These are phyloP conservation scores for Carex scoparia DNA, from an alignment of 176 grass and related monocot species.

Conservation along the genomic window DNA sequence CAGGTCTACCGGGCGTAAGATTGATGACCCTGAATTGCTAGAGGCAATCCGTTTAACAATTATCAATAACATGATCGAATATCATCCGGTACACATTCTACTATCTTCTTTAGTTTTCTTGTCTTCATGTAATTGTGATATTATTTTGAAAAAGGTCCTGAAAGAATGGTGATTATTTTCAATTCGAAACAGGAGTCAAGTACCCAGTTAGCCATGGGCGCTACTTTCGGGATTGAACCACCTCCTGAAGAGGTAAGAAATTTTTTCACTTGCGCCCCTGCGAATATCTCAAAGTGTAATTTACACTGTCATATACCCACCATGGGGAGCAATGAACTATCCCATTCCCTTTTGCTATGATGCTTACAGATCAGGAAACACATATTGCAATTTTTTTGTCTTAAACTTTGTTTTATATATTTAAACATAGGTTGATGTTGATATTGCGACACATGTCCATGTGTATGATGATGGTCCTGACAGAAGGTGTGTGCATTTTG, in stretches of 20 bases:
- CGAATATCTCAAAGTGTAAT: not conserved
- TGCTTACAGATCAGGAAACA: not conserved
- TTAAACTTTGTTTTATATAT: not conserved
- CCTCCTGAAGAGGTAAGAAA: slow-evolving; percentile 50
- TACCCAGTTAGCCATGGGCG: slow-evolving; percentile 89
- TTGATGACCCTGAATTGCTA: slow-evolving; percentile 87
- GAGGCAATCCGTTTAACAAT: slow-evolving; percentile 92
- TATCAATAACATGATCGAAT: slow-evolving; percentile 90
- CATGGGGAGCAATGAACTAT: not conserved
- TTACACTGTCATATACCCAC: slow-evolving; percentile 8
- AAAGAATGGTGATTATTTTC: slow-evolving; percentile 23
- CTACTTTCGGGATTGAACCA: slow-evolving; percentile 80
- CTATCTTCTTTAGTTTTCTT: slow-evolving; percentile 11
- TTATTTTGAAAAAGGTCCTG: not conserved
- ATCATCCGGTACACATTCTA: slow-evolving; percentile 74
- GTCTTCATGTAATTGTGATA: slow-evolving; percentile 8
- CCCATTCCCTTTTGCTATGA: not conserved
- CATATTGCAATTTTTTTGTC: not conserved
- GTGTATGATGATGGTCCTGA: slow-evolving; percentile 82
- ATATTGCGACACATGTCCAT: slow-evolving; percentile 93
- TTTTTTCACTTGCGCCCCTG: not conserved
- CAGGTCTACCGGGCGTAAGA: slow-evolving; percentile 94
- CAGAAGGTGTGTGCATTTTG: slow-evolving; percentile 52
- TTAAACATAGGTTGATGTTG: slow-evolving; percentile 71
- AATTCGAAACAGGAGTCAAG: slow-evolving; percentile 70